Base-by-base conservation (phyloP, 441 rosid species). In the Erysimum pusillum region DNA sequence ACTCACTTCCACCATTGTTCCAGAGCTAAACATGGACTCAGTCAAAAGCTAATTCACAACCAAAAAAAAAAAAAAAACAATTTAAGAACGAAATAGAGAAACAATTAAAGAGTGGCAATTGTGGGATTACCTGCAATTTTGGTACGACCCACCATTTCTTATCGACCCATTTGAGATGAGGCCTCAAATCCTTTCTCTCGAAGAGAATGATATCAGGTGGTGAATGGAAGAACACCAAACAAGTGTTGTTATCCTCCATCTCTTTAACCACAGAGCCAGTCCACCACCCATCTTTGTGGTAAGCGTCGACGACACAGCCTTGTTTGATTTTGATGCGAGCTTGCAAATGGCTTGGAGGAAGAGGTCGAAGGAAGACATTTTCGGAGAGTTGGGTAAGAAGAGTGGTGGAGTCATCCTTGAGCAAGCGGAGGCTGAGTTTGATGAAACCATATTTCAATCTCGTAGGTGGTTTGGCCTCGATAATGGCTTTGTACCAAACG, bases 271-370 rank as follows among this genome's bases (percentile, higher is more conserved):
- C 82, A 44, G 79, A 42, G 36, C 90, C 90, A 59, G 68, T 28
- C 88, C 90, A 83, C 90, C 88, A 85, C 9, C 84, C 88, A 49
- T 87, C 81, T 52, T 69, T 73, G 41, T 67, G 80, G 35, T 46
- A 77, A 83, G 31, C 31, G 31, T 28, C 31, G 31, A 28, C 31
- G 31, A 28, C 31, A 4, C 31, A 28, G 35, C 65, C 46, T 20
- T 68, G 51, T 74, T 77, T 59, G 57, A 85, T 79, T 38, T 22
- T 39, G 22, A 46, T 61, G 10, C 31, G 41, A 49, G 17, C 49
- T 45, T n/a, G 49, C 58, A 52, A 11, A 52, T 22, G 34, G 15
- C 31, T 2, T 11, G 86, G 86, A 7, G 84, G 88, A 44, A 81
- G 10, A 9, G 88, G 88, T 75, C 88, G 73, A 2, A 85, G 39